phyloP scores from a whole-genome alignment of 108 stramenopile species.

The Phaeodactylum tricornutum region DNA sequence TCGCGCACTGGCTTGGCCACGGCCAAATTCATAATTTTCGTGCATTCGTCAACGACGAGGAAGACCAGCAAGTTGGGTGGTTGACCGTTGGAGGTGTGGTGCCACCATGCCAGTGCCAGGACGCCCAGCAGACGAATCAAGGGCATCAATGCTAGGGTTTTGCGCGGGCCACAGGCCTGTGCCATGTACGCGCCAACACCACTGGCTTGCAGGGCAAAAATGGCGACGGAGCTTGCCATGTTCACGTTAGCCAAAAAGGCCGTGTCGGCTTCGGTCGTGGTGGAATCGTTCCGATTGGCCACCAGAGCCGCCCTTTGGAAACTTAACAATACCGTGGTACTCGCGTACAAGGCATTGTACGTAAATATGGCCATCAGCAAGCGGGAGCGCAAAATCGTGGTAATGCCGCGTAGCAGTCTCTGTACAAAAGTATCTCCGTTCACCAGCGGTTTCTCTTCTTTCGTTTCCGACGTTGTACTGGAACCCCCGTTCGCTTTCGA shows the following conservation, averaged over 20 bases:
- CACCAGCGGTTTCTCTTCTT: conserved; percentile 15
- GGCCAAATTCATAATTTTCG: conserved; percentile 78
- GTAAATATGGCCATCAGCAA: conserved; percentile 86
- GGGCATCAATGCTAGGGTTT: conserved; percentile 76
- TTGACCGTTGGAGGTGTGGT: conserved; percentile 44
- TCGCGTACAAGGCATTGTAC: conserved; percentile 84
- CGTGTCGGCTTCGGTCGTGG: conserved; percentile 53
- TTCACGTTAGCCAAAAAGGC: conserved; percentile 86
- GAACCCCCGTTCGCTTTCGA: neutral
- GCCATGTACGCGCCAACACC: conserved; percentile 72
- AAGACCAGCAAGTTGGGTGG: conserved; percentile 73
- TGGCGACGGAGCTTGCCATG: conserved; percentile 66
- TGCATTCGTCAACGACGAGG: conserved; percentile 77
- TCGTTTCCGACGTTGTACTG: neutral
- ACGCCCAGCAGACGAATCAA: conserved; percentile 61
- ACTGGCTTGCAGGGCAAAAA: conserved; percentile 73
- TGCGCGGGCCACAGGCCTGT: conserved; percentile 45
- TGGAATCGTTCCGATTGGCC: conserved; percentile 35
- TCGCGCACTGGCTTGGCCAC: conserved; percentile 86
- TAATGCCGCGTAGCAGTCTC: conserved; percentile 68
- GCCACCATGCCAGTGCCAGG: conserved; percentile 67
- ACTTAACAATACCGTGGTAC: conserved; percentile 67
- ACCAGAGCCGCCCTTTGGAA: conserved; percentile 84
- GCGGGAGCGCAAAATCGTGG: conserved; percentile 72
- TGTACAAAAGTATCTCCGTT: conserved; percentile 77